Evolutionary conservation across 169 alveolate genomes (phyloP), one percentile per base, ranked within the genome.

Genomic region (Babesia divergens): DNA sequence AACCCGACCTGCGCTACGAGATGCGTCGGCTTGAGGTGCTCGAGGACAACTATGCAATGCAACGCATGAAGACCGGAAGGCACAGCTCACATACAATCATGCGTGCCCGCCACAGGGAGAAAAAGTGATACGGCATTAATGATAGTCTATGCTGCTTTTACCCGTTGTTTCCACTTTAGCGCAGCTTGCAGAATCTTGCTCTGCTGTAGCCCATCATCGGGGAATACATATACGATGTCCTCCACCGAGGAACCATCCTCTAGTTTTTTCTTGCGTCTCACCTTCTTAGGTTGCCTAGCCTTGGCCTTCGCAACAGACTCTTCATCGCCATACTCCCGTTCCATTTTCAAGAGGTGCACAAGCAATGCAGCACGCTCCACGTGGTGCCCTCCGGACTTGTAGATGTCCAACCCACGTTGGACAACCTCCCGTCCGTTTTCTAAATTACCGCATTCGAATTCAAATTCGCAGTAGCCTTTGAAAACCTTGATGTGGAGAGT

Each of bases 401-500:
- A 86, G 35, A 64, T 66, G 7, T 84, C 90, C 7, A 86, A 76
- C 42, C 94, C 95, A 20, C 87, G 53, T 55, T 84, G 90, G 22
- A 86, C 34, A 18, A 91, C 89, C 76, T 75, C 68, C 29, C 95
- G 62, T 26, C 90, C 89, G 31, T 64, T 79, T 22, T 51, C 82
- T 40, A 62, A 43, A 40, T 62, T 54, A 6, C 90, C 92, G 14
- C 59, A 38, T 24, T 67, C 72, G 65, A 72, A 84, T 64, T 89
- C 92, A 34, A 89, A 89, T 47, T 74, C 88, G 22, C 90, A 82
- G 56, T 89, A 91, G 35, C 89, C 84, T 47, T 69, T 80, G 68
- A 65, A 91, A 6, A 89, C 95, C 89, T 91, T 91, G 18, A 81
- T 76, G 90, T 96, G 99, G 60, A 94, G 93, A 4, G 98, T 94